Evolutionary conservation across 345 rosid genomes (phyloP), one percentile per base, ranked within the genome.

Genomic region (Orychophragmus violaceus): DNA sequence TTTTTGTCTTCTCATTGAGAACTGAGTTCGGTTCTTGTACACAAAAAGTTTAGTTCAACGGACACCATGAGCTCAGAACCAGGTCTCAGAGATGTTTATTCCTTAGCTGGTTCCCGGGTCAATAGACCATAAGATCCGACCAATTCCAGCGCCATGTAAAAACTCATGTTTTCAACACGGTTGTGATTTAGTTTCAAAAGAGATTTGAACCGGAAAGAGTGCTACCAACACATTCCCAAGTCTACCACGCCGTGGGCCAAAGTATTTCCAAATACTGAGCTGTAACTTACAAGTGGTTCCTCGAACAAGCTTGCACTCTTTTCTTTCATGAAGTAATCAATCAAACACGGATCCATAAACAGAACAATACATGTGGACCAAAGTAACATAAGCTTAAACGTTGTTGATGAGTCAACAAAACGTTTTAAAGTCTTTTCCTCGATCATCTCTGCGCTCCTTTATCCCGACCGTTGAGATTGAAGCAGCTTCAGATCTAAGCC

Each of bases 261-360:
- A 0, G 13, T 49, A 23, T 23, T 6, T 2, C 5, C 6, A 6
- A 23, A 6, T 24, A 23, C n/a, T 50, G 30, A 10, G 30, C 2
- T 35, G 45, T 1, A 22, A 36, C 17, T 36, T 24, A 13, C 55
- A 50, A 35, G 18, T 21, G 32, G 5, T 53, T 56, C 11, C 29
- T 36, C 36, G 29, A 36, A 22, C 55, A 62, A 63, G 19, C 48
- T 32, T 46, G 8, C 21, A 46, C 41, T 69, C 51, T 59, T 21
- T 35, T 48, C 49, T 17, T 57, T 57, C 51, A 24, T 18, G 7
- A 27, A 60, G 8, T 39, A 59, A 69, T 49, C 29, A 59, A 69
- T 49, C 29, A 69, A 69, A 69, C 37, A 57, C 27, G 6, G 41
- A 59, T 48, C 62, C 48, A 8, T 44, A 53, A 42, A 53, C 53